These are phyloP conservation scores for Leccinum broughii DNA, from an alignment of 768 basidiomycete species.

Conservation along the genomic window DNA sequence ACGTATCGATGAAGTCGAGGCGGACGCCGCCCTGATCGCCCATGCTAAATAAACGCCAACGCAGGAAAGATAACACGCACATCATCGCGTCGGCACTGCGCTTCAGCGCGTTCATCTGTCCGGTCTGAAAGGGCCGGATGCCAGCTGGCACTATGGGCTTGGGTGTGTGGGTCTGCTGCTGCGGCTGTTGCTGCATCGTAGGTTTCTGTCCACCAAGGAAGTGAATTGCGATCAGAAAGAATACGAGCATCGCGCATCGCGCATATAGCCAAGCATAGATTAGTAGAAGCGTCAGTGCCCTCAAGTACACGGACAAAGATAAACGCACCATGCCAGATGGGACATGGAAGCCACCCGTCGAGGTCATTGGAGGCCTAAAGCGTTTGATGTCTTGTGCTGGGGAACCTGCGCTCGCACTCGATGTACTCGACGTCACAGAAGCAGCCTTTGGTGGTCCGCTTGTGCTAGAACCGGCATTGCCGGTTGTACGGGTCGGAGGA, in stretches of 20 bases:
- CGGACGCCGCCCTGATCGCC: conserved; percentile 12
- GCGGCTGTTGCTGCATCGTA: conserved; percentile 5
- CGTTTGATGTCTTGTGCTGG: conserved; percentile 1
- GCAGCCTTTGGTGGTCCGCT: neutral
- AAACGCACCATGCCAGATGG: conserved; percentile 46
- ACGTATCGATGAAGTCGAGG: conserved; percentile 21
- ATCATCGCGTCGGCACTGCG: conserved; percentile 37
- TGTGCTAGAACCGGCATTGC: neutral
- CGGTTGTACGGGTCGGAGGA: neutral
- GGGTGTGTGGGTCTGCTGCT: neutral
- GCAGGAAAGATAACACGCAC: conserved; percentile 14
- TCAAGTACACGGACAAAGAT: neutral
- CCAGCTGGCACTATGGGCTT: conserved; percentile 8
- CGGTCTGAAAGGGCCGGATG: conserved; percentile 13
- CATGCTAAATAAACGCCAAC: neutral
- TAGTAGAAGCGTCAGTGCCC: neutral
- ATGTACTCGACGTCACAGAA: conserved; percentile 4
- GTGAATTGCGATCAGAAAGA: neutral
- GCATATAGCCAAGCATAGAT: conserved; percentile 8
- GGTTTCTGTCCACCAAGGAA: neutral
- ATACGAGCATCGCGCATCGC: neutral
- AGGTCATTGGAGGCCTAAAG: conserved; percentile 10
- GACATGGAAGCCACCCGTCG: conserved; percentile 52
- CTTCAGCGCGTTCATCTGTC: conserved; percentile 27
- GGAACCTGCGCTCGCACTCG: neutral